These are phyloP conservation scores for Protoeuglena noctilucae DNA, from an alignment of 139 green algal species.

Conservation along the genomic window DNA sequence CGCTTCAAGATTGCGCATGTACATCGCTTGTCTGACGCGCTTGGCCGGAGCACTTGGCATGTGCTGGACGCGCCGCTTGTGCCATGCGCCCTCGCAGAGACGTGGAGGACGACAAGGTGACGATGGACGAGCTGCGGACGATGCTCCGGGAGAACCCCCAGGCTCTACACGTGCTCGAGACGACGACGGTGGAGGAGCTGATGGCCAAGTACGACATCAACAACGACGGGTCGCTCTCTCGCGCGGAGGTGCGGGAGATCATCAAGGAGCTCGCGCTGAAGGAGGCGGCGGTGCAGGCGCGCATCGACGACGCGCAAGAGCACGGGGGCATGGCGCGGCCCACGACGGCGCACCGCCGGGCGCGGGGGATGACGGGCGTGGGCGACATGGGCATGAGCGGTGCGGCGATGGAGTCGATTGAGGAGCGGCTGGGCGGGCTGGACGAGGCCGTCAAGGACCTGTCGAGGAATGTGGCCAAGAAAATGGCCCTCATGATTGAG, in stretches of 20 bases:
- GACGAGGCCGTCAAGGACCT: conserved; percentile 10
- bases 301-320: conserved; percentile 10
- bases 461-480: conserved; percentile 13
- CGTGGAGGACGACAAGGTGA: conserved; percentile 1
- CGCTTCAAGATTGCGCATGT: too few relatives aligned
- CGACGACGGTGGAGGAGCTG: conserved; percentile 1
- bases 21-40: too few relatives aligned
- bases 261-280: conserved; percentile 8
- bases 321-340: not conserved
- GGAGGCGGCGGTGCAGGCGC: conserved; percentile 7
- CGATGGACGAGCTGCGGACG: conserved; percentile 6
- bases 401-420: not conserved
- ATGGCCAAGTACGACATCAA: conserved; percentile 11
- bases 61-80: too few relatives aligned
- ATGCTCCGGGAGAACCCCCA: conserved; percentile 5
- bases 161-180: conserved; percentile 3
- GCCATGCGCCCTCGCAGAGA: too few relatives aligned
- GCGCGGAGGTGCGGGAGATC: conserved; percentile 6
- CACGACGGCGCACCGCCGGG: too few relatives aligned
- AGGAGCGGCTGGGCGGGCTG: not conserved
- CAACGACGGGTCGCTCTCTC: conserved; percentile 2
- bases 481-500: conserved; percentile 19
- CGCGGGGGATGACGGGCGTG: not conserved
- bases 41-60: too few relatives aligned
- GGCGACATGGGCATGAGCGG: not conserved